Conservation (phyloP, 768 basidiomycete genomes). For the Termitomyces eurrhizus region DNA sequence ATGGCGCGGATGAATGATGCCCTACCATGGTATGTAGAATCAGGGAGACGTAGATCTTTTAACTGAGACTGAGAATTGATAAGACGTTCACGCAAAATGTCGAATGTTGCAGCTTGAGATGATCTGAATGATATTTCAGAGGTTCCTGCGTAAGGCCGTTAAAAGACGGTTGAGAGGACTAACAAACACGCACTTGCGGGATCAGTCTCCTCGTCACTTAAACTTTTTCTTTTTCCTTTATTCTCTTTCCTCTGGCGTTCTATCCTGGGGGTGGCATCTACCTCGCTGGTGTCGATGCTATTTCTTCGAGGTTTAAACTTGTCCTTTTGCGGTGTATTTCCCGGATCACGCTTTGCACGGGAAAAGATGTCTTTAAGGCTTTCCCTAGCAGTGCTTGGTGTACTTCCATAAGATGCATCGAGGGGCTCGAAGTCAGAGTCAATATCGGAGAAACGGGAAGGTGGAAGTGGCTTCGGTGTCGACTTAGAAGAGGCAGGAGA, state of each 20-base stretch:
- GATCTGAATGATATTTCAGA: constrained; percentile 34
- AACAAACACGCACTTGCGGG: constrained; percentile 39
- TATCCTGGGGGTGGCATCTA: constrained; percentile 50
- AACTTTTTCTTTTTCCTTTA: constrained; percentile 52
- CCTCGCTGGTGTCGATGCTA: constrained; percentile 58
- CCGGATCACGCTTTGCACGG: constrained; percentile 60
- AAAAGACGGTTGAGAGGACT: constrained; percentile 8
- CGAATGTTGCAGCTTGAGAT: constrained; percentile 43
- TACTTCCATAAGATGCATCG: constrained; percentile 26
- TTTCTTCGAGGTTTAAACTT: constrained; percentile 41
- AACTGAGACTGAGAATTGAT: constrained; percentile 31
- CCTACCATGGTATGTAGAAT: constrained; percentile 34
- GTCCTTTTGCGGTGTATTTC: constrained; percentile 57
- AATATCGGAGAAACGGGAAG: constrained; percentile 38
- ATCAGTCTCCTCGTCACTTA: constrained; percentile 67
- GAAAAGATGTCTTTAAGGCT: constrained; percentile 65
- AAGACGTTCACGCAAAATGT: constrained; percentile 45
- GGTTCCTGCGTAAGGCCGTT: constrained; percentile 14
- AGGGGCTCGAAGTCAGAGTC: constrained; percentile 60
- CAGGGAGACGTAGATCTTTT: constrained; percentile 29
- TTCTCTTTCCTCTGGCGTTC: constrained; percentile 34
- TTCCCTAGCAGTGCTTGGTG: constrained; percentile 49
- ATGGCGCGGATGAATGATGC: not conserved
- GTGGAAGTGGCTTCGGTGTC: constrained; percentile 21
- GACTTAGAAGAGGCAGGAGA: constrained; percentile 34